Conservation (phyloP, 495 filamentous ascomycete species). For the Penicillium diatomitis region DNA sequence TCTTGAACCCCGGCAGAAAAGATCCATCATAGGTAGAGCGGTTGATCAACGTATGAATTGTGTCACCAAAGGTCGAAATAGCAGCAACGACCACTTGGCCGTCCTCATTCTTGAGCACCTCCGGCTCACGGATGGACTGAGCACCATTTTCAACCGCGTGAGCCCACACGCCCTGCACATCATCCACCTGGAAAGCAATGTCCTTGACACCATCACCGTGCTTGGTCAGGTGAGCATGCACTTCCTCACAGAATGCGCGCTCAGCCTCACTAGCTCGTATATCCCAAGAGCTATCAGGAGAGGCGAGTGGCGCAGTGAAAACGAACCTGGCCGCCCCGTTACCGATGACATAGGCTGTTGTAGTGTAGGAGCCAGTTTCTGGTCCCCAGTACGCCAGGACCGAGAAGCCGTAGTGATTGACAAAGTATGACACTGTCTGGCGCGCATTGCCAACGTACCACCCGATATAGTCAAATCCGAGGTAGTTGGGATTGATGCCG, state of each 20-base stretch:
- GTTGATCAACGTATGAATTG: neutral
- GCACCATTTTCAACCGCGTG: neutral
- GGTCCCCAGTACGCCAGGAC: neutral
- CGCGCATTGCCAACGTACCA: neutral
- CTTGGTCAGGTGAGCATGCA: neutral
- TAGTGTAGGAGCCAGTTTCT: neutral
- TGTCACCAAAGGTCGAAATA: neutral
- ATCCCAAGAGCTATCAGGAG: neutral
- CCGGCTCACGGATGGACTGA: neutral
- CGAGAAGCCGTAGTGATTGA: neutral
- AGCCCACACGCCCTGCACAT: conserved; percentile 36
- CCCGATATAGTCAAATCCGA: neutral
- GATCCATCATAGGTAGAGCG: neutral
- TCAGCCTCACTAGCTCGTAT: neutral
- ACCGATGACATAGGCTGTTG: neutral
- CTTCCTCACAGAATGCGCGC: neutral
- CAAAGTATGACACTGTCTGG: neutral
- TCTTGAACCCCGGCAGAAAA: neutral
- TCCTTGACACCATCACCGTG: conserved; percentile 20
- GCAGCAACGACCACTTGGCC: neutral
- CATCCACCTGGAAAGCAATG: conserved; percentile 78
- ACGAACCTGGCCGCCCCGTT: neutral
- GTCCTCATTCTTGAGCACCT: neutral
- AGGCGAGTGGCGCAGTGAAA: neutral
- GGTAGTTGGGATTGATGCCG: neutral